Evolutionary conservation across 2,329 filamentous ascomycete genomes (phyloP).

Genomic region (Ophiostoma sp.): DNA sequence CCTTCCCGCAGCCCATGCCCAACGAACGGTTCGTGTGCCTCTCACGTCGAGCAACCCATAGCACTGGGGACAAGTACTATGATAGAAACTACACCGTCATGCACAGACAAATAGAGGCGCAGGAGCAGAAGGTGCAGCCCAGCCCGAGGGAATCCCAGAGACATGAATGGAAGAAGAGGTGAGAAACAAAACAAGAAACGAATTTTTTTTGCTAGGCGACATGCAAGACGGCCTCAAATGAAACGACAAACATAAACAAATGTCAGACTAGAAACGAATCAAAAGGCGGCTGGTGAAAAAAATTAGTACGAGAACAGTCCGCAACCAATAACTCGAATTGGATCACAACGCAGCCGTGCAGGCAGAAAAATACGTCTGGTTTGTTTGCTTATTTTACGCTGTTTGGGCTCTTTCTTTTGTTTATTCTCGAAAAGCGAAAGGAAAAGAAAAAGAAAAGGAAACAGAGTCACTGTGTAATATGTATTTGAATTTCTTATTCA

Average conservation of each 20-base stretch:
- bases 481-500: too few species aligned
- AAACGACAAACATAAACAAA: not conserved
- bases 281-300: not conserved
- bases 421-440: not conserved
- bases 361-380: not conserved
- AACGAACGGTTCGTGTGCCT: not conserved
- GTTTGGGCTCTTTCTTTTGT: not conserved
- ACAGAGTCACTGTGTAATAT: too few species aligned
- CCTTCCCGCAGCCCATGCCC: not conserved
- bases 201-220: not conserved
- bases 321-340: not conserved
- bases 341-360: not conserved
- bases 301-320: not conserved
- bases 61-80: too few species aligned
- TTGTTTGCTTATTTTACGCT: not conserved
- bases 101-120: not conserved
- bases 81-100: slow-evolving; percentile 2
- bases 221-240: not conserved
- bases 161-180: not conserved
- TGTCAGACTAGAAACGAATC: not conserved
- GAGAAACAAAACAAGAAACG: not conserved
- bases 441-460: too few species aligned
- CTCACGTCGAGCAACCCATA: too few species aligned
- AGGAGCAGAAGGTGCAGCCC: not conserved
- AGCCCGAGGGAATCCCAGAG: not conserved